Evolutionary conservation across 345 rosid genomes (phyloP).

Genomic region (Murraya koenigii): DNA sequence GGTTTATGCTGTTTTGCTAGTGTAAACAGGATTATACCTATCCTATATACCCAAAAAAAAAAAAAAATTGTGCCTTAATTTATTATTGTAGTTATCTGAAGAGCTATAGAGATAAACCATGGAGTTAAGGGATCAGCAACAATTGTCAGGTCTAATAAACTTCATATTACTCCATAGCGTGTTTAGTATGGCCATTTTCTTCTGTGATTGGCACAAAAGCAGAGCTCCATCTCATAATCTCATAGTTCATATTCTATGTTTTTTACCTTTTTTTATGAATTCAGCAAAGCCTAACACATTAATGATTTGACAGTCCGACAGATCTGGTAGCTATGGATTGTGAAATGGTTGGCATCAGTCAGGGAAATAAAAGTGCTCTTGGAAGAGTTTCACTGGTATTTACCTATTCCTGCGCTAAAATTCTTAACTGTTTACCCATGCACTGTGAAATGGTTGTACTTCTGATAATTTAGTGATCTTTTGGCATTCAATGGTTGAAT

Average conservation of each 20-base stretch:
- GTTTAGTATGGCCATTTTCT: too few relatives aligned
- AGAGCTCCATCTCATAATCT: too few relatives aligned
- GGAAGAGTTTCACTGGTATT: conserved; percentile 90
- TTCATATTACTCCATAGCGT: neutral
- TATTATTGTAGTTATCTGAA: neutral
- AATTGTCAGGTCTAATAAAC: neutral
- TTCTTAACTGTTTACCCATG: neutral
- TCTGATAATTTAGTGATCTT: neutral
- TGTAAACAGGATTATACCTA: neutral
- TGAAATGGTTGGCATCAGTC: conserved; percentile 96
- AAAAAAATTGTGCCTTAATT: too few relatives aligned
- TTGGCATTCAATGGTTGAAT: neutral
- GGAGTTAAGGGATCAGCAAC: neutral
- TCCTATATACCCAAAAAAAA: too few relatives aligned
- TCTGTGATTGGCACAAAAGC: too few relatives aligned
- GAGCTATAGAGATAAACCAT: neutral
- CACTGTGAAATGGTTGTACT: neutral
- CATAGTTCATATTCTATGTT: neutral
- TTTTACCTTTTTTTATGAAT: neutral
- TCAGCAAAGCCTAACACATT: conserved; percentile 11
- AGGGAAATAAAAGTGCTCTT: conserved; percentile 89
- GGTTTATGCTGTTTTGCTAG: too few relatives aligned
- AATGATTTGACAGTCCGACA: conserved; percentile 59
- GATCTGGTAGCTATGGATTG: conserved; percentile 92
- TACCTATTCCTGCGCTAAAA: neutral